A percentile compares a stretch with the other conserved stretches of the same genome.
Evolutionary conservation across 192 early-diverging fungal genomes (phyloP).

Genomic region (Podila epigama): DNA sequence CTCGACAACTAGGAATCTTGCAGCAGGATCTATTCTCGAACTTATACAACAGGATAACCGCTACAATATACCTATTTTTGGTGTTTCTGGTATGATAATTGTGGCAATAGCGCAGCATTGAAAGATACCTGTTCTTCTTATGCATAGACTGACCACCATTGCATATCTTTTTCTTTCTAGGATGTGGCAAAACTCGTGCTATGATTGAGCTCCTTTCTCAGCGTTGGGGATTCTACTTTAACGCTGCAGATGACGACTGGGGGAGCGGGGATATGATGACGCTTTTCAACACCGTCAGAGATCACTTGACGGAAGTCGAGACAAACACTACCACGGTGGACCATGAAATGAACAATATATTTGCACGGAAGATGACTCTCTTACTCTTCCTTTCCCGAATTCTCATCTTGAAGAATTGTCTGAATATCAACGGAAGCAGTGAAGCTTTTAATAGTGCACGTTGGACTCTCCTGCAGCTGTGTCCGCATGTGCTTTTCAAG

Average conservation of each 20-base stretch:
- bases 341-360: not conserved
- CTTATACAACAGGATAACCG: not conserved
- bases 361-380: not conserved
- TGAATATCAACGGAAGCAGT: not conserved
- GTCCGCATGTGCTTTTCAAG: not conserved
- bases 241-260: not conserved
- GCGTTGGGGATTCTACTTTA: constrained; percentile 4
- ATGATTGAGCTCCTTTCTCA: constrained; percentile 2
- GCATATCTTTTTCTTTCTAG: no score
- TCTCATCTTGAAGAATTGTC: constrained; percentile 3
- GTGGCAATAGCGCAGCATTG: not conserved
- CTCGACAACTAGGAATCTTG: not conserved
- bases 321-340: no score
- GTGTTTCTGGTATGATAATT: constrained; percentile 2
- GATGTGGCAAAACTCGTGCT: not conserved
- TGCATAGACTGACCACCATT: no score
- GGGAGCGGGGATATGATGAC: not conserved
- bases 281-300: no score
- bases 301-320: no score
- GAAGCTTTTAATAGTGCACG: constrained; percentile 1
- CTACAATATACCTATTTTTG: not conserved
- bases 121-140: not conserved
- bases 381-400: constrained; percentile 7
- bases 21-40: not conserved
- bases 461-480: constrained; percentile 5